Evolutionary conservation across 306 rosid species (phyloP), one percentile per base, ranked within the genome.

Genomic region (Rosa multiflora): DNA sequence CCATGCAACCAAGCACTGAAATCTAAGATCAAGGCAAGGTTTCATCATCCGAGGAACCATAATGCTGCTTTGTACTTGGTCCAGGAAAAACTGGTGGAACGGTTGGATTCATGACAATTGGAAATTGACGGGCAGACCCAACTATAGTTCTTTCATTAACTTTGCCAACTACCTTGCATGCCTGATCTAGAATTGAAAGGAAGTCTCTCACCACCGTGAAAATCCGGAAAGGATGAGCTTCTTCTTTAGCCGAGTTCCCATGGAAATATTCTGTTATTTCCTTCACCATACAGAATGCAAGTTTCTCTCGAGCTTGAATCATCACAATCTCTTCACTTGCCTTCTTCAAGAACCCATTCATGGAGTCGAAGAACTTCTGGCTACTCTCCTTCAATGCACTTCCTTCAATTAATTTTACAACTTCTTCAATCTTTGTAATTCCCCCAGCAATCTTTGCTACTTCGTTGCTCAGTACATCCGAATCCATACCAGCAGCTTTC

Each of bases 401-500:
- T 67, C 82, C 89, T 74, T 86, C 97, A 14, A 88, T 91, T 77
- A 88, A 39, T 62, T 89, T 84, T 35, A 89, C 55, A n/a, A 89
- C 95, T 80, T 81, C 79, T 35, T 63, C 84, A 69, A 94, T 87
- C 72, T 88, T 89, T 5, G 82, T 73, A 10, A 91, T 81, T 80
- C 97, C 97, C n/a, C 72, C 81, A 39, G 91, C 83, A 26, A 94
- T 90, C 81, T 92, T 92, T 6, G 88, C 80, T n/a, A 91, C 92
- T 53, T 92, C 97, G 10, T 72, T 82, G 46, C 85, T 86, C 35
- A 94, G 93, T 72, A 80, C 82, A 40, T 89, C 93, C 13, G 95
- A 90, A 79, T 94, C 99, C 95, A 92, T 88, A 35, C 90, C 88
- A 29, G 99, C 99, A 18, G 92, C 90, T 81, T 92, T 94, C 80